Percentiles rank a stretch among this genome's conserved stretches.
Conservation (phyloP, 2,329 filamentous ascomycete genomes). For the Apiospora koreana region DNA sequence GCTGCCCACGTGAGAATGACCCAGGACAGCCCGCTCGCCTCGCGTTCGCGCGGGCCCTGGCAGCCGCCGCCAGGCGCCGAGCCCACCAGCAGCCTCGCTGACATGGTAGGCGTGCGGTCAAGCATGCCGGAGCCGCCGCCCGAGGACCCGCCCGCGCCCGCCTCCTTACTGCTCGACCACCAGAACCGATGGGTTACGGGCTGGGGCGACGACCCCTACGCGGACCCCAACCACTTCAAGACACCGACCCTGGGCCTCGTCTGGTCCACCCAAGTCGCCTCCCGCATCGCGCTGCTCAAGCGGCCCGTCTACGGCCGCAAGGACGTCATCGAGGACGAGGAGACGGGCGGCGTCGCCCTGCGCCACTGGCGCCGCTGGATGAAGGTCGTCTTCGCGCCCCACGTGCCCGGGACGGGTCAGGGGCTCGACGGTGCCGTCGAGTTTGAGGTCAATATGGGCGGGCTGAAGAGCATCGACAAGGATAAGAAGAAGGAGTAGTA, state of each 20-base stretch:
- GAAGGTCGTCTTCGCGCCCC: conserved; percentile 88
- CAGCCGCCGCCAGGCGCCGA: conserved; percentile 32
- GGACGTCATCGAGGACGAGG: conserved; percentile 35
- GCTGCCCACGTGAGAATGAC: conserved; percentile 16
- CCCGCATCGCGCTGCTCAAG: conserved; percentile 80
- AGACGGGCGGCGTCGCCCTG: conserved; percentile 39
- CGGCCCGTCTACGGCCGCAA: conserved; percentile 53
- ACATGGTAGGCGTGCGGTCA: conserved; percentile 29
- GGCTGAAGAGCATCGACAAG: conserved; percentile 45
- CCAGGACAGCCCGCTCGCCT: conserved; percentile 53
- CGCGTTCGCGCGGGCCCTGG: conserved; percentile 40
- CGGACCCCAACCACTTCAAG: conserved; percentile 57
- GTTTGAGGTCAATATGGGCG: conserved; percentile 74
- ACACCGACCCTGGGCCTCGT: conserved; percentile 85
- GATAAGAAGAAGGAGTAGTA: conserved; percentile 13
- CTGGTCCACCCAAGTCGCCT: conserved; percentile 87
- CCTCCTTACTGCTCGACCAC: conserved; percentile 75
- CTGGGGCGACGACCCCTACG: conserved; percentile 74
- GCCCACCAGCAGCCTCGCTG: conserved; percentile 42
- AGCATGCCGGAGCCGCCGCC: conserved; percentile 35
- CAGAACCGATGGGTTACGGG: conserved; percentile 95
- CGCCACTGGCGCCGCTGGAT: conserved; percentile 72
- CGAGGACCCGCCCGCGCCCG: conserved; percentile 36
- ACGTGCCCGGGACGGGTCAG: conserved; percentile 58
- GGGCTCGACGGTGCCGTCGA: conserved; percentile 57